A percentile compares a stretch with the other conserved stretches of the same genome.
Conservation (phyloP, 129 eudicot species). For the sunflower (Helianthus annuus) region DNA sequence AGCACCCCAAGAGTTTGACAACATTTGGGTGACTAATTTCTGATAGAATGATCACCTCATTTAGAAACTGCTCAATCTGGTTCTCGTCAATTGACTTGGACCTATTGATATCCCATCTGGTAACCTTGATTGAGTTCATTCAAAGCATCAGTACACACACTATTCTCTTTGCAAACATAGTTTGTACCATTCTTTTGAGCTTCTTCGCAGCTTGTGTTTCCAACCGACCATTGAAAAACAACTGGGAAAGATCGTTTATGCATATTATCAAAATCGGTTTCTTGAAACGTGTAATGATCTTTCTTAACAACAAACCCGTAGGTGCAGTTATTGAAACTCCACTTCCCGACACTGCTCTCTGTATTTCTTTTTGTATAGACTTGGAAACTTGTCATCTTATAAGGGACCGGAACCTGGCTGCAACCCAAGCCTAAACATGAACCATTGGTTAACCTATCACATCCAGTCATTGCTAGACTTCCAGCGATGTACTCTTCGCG, state of each 20-base stretch:
- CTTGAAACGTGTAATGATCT: conserved; percentile 4
- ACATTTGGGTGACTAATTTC: too few species aligned
- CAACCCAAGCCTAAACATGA: conserved; percentile 34
- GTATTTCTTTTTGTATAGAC: conserved; percentile 15
- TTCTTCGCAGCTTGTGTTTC: conserved; percentile 7
- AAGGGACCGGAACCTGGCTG: conserved; percentile 27
- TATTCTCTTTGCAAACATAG: conserved; percentile 27
- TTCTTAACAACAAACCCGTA: conserved; percentile 25
- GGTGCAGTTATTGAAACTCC: conserved; percentile 20
- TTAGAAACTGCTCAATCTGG: too few species aligned
- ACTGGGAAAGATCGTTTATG: conserved; percentile 15
- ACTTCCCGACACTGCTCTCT: not conserved
- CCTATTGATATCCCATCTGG: too few species aligned
- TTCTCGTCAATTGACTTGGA: too few species aligned
- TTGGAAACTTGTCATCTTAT: not conserved
- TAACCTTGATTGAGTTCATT: too few species aligned
- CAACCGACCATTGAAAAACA: conserved; percentile 25
- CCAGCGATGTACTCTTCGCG: too few species aligned
- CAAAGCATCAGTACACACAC: not conserved
- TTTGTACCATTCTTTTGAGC: conserved; percentile 6
- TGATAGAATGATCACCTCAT: too few species aligned
- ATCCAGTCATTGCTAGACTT: not conserved
- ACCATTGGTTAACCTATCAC: not conserved
- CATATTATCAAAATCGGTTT: conserved; percentile 17
- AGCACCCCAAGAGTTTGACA: too few species aligned